These are phyloP conservation scores for Scheffersomyces stambukii DNA, from an alignment of 1,139 yeast species.

Conservation along the genomic window DNA sequence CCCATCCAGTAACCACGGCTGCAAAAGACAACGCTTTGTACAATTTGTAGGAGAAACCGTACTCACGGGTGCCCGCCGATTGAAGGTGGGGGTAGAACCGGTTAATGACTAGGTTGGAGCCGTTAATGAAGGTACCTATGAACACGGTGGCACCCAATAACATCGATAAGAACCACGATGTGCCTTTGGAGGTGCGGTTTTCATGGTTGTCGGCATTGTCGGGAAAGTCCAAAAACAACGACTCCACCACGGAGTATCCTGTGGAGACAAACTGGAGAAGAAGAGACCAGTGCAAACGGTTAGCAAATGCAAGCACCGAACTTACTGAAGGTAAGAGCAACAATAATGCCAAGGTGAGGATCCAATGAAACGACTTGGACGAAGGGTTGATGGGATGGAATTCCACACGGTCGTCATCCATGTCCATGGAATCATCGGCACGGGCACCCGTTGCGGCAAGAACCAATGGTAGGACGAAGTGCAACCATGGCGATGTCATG, in stretches of 20 bases:
- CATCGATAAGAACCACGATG: conserved; percentile 55
- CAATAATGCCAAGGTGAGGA: conserved; percentile 41
- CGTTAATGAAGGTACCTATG: conserved; percentile 52
- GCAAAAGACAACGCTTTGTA: conserved; percentile 48
- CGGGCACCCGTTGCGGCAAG: conserved; percentile 1
- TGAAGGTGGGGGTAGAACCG: conserved; percentile 32
- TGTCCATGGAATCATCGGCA: conserved; percentile 21
- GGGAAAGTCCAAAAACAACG: conserved; percentile 54
- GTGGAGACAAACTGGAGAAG: conserved; percentile 45
- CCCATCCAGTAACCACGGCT: conserved; percentile 54
- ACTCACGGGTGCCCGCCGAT: conserved; percentile 15
- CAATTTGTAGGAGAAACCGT: conserved; percentile 17
- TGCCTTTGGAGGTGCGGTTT: conserved; percentile 61
- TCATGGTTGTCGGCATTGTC: conserved; percentile 59
- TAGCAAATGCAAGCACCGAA: conserved; percentile 52
- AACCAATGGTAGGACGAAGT: conserved; percentile 1
- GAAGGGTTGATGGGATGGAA: conserved; percentile 47
- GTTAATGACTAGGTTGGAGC: conserved; percentile 43
- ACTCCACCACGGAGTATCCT: conserved; percentile 52
- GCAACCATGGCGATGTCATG: no score
- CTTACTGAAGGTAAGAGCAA: conserved; percentile 54
- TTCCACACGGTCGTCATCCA: conserved; percentile 33
- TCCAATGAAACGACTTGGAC: conserved; percentile 63
- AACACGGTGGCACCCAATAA: conserved; percentile 46
- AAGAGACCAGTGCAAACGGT: conserved; percentile 41